A percentile compares a stretch with the other conserved stretches of the same genome.
Evolutionary conservation across 2,329 filamentous ascomycete genomes (phyloP).

Genomic region (Fonsecaea monophora): DNA sequence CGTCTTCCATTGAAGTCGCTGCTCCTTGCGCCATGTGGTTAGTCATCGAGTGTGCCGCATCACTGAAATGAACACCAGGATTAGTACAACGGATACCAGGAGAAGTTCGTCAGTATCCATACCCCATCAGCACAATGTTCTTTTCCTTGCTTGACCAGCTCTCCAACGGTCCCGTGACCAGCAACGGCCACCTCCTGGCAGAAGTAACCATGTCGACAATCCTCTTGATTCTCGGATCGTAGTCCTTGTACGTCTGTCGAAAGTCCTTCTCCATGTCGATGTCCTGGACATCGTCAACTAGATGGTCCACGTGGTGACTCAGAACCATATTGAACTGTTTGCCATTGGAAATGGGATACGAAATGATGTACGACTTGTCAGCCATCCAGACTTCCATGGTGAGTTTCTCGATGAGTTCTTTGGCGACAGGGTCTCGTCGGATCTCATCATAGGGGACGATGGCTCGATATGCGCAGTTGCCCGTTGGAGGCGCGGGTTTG

Average conservation of each 20-base stretch:
- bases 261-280: slow-evolving; percentile 53
- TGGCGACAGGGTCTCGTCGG: slow-evolving; percentile 51
- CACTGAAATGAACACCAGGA: slow-evolving; percentile 38
- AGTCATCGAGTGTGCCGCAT: slow-evolving; percentile 51
- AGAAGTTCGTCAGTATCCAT: neutral
- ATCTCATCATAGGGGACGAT: slow-evolving; percentile 54
- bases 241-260: slow-evolving; percentile 51
- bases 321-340: slow-evolving; percentile 57
- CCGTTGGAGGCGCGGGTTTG: slow-evolving; percentile 48
- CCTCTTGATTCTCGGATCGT: slow-evolving; percentile 54
- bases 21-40: slow-evolving; percentile 55
- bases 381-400: slow-evolving; percentile 58
- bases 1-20: slow-evolving; percentile 55
- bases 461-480: slow-evolving; percentile 55
- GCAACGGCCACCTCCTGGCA: slow-evolving; percentile 50
- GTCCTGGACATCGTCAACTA: slow-evolving; percentile 47
- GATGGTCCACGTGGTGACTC: slow-evolving; percentile 50
- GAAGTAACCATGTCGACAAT: slow-evolving; percentile 51
- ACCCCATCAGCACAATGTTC: slow-evolving; percentile 53
- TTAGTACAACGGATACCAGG: neutral
- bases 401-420: slow-evolving; percentile 47
- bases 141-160: slow-evolving; percentile 51
- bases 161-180: slow-evolving; percentile 52
- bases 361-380: slow-evolving; percentile 52
- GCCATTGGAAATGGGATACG: slow-evolving; percentile 55